Base-by-base conservation (phyloP, 2,329 filamentous ascomycete species). In the Dryadomyces quercus-mongolicae region DNA sequence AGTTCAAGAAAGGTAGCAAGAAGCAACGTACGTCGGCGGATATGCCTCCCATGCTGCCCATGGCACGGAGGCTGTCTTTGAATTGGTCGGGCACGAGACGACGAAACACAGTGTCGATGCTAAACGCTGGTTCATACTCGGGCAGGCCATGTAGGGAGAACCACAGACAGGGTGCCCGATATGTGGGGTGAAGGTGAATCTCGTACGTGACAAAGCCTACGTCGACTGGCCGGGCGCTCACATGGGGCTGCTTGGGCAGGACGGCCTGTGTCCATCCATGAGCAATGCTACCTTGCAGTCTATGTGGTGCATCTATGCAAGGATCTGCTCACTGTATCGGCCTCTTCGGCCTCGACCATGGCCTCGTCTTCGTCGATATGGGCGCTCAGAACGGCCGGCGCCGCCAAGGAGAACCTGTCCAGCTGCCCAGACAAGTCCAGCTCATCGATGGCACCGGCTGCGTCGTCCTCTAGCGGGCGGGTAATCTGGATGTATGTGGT, bases 91-190 rank as follows among this genome's bases (percentile, higher is more conserved):
- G 85, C 48, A 91, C 85, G 49, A 92, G 73, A 59, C 78, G 77
- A 58, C 80, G 75, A 66, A 89, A 89, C 58, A 90, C 79, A 4
- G 80, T 79, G 57, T 89, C 83, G 60, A 89, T 72, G 62, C 78
- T 75, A 62, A 84, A 75, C 13, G 80, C 68, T 43, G 74, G 70
- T 58, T 82, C 79, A 55, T 74, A 73, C 49, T 71, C 68, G 18
- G 78, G 75, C 56, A 82, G 69, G 56, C 77, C 75, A 60, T 80
- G 77, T 62, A 89, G 68, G 53, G 73, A 79, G 71, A 92, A 89
- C 79, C 86, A 91, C 54, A 91, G 74, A 56, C 86, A 86, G 9
- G 87, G 87, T 48, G 85, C 79, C 57, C 77, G 77, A 68, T 91
- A 92, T 55, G 83, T 86, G 54, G 84, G 80, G 61, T 89, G 88